Base-by-base conservation (phyloP, 768 basidiomycete genomes). In the Suillus luteus region DNA sequence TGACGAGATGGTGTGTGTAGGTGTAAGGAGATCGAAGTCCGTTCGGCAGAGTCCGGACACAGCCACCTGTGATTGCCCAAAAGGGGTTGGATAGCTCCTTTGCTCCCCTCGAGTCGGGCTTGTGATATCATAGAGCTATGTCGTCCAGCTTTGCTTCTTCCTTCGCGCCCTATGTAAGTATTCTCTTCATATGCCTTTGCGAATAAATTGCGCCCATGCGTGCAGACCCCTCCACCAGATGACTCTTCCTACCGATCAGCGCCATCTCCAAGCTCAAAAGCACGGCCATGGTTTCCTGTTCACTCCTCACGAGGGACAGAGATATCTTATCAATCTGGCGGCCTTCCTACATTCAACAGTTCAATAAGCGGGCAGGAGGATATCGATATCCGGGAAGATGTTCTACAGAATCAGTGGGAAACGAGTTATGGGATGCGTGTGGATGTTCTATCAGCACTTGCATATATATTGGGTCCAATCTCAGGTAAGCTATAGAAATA, bases 281-380 rank as follows among this genome's bases (percentile, higher is more conserved):
- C 73, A 35, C 78, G 81, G 62, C 79, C 85, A 19, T 89, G 88
- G 86, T 86, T 87, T 62, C 81, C 84, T 19, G 65, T 75, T 55
- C 74, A 72, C 54, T 62, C 75, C 15, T 71, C 70, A 2, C 65
- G 66, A 44, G 70, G 68, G 15, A 70, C 70, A 61, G 73, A 77
- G 58, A 72, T 77, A 9, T 88, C 90, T 3, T 92, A 91, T 68
- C 91, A 91, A 74, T 87, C 87, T 14, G 91, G 90, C 15, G 88
- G 82, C 14, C 78, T 86, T 38, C 86, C 88, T 8, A 81, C 84
- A 11, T 86, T 87, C 64, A 77, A 78, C 55, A 80, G 81, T 15
- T 82, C 83, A 15, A 71, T 77, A 11, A 64, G 77, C 2, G 76
- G 79, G 5, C 77, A 80, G n/a, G 68, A 68, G 2, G 76, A 71